Evolutionary conservation across 345 rosid species (phyloP).

Genomic region (Eucalyptus erythrocorys): DNA sequence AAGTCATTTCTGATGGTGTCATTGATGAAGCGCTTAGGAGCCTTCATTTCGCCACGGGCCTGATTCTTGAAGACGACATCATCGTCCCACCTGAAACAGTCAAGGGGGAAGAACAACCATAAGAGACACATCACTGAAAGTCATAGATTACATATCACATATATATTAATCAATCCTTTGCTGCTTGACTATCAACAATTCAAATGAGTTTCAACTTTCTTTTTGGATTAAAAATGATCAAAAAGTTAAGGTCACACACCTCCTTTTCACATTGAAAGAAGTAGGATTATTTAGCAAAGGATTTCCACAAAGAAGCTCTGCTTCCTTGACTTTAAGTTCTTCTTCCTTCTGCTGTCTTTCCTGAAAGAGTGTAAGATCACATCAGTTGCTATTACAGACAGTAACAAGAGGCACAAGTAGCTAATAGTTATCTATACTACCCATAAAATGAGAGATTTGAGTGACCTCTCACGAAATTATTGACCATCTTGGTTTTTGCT

Average conservation of each 20-base stretch:
- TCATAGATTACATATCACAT: background rate
- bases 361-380: conserved; percentile 13
- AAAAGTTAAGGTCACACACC: conserved; percentile 22
- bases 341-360: conserved; percentile 65
- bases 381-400: background rate
- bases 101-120: background rate
- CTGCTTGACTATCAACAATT: background rate
- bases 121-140: background rate
- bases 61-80: conserved; percentile 99
- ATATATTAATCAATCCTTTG: background rate
- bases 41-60: conserved; percentile 90
- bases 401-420: background rate
- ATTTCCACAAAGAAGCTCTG: conserved; percentile 88
- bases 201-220: background rate
- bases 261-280: conserved; percentile 72
- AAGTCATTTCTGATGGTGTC: conserved; percentile 94
- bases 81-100: conserved; percentile 78
- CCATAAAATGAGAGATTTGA: background rate
- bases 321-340: conserved; percentile 80
- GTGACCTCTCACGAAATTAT: background rate
- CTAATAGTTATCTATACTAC: background rate
- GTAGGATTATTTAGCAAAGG: conserved; percentile 72
- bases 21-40: conserved; percentile 93
- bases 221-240: background rate
- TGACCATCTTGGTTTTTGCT: background rate